Conservation (phyloP, 495 filamentous ascomycete genomes). For the Cetradonia linearis region DNA sequence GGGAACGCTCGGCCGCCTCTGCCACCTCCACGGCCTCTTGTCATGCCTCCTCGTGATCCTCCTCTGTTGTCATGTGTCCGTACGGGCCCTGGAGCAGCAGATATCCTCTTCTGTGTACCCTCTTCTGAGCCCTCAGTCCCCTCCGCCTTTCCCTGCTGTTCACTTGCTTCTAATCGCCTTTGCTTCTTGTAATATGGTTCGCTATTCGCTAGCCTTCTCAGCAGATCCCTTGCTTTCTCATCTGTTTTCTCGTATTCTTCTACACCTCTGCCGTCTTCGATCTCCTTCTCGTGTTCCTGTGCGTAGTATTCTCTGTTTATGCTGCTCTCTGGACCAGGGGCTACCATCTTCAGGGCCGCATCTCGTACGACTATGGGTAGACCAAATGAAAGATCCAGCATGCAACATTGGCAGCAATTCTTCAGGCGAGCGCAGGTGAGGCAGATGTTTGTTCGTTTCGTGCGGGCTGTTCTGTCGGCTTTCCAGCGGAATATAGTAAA, state of each 20-base stretch:
- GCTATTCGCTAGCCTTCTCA: slow-evolving; percentile 76
- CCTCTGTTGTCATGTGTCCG: slow-evolving; percentile 48
- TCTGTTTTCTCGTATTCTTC: slow-evolving; percentile 95
- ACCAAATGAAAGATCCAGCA: slow-evolving; percentile 93
- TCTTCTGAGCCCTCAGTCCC: slow-evolving; percentile 36
- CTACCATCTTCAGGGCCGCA: slow-evolving; percentile 95
- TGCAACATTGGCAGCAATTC: slow-evolving; percentile 98
- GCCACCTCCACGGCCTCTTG: slow-evolving; percentile 39
- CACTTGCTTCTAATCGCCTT: slow-evolving; percentile 51
- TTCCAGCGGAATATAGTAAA: slow-evolving; percentile 96
- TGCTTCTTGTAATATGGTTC: slow-evolving; percentile 89
- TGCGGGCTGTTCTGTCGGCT: slow-evolving; percentile 74
- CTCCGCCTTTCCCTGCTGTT: slow-evolving; percentile 33
- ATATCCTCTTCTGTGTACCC: slow-evolving; percentile 31
- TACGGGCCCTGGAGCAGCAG: slow-evolving; percentile 46
- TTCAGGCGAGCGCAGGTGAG: slow-evolving; percentile 90
- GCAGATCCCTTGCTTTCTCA: slow-evolving; percentile 82
- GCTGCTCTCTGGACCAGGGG: slow-evolving; percentile 77
- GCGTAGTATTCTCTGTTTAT: slow-evolving; percentile 97
- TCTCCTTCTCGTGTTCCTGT: slow-evolving; percentile 88
- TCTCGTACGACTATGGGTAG: slow-evolving; percentile 87
- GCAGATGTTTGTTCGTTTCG: slow-evolving; percentile 83
- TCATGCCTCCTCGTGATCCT: slow-evolving; percentile 39
- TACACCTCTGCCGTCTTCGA: slow-evolving; percentile 77
- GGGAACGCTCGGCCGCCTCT: slow-evolving; percentile 55